Evolutionary conservation across 495 filamentous ascomycete genomes (phyloP).

Genomic region (Neurospora sp.): DNA sequence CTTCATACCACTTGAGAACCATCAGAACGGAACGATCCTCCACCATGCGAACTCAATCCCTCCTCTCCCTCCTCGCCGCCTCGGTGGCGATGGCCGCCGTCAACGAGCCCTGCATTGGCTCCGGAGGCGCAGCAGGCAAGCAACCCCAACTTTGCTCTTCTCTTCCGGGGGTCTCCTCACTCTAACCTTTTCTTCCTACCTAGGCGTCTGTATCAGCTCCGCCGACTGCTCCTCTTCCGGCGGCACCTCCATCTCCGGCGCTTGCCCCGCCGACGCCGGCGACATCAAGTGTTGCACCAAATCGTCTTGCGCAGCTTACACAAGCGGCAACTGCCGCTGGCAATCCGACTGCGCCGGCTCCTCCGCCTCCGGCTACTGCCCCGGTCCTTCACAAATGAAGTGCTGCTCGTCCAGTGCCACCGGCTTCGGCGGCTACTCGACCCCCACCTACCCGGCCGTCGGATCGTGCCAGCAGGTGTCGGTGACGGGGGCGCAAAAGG

Average conservation of each 20-base stretch:
- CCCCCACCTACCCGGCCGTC: slow-evolving; percentile 21
- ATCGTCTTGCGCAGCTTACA: slow-evolving; percentile 18
- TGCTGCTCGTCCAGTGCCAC: slow-evolving; percentile 25
- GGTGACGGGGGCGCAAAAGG: slow-evolving; percentile 21
- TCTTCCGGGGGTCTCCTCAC: background rate
- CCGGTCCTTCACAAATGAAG: slow-evolving; percentile 27
- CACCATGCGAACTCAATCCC: background rate
- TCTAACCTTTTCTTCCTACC: background rate
- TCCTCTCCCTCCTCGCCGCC: slow-evolving; percentile 13
- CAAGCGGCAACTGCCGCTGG: slow-evolving; percentile 26
- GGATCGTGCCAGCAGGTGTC: slow-evolving; percentile 27
- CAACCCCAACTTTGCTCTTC: background rate
- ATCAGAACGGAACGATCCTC: background rate
- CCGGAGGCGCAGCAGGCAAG: slow-evolving; percentile 13
- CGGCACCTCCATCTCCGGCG: slow-evolving; percentile 21
- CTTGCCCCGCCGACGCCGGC: slow-evolving; percentile 25
- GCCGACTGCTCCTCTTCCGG: slow-evolving; percentile 19
- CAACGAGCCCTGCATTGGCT: slow-evolving; percentile 28
- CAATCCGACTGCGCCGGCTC: slow-evolving; percentile 24
- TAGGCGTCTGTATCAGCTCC: slow-evolving; percentile 27
- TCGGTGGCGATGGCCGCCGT: slow-evolving; percentile 18
- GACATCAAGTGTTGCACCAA: slow-evolving; percentile 35
- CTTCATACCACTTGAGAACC: background rate
- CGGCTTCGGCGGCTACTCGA: slow-evolving; percentile 21
- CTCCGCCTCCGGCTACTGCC: slow-evolving; percentile 20